Evolutionary conservation across 2,329 filamentous ascomycete genomes (phyloP).

Genomic region (Arthroderma sp.): DNA sequence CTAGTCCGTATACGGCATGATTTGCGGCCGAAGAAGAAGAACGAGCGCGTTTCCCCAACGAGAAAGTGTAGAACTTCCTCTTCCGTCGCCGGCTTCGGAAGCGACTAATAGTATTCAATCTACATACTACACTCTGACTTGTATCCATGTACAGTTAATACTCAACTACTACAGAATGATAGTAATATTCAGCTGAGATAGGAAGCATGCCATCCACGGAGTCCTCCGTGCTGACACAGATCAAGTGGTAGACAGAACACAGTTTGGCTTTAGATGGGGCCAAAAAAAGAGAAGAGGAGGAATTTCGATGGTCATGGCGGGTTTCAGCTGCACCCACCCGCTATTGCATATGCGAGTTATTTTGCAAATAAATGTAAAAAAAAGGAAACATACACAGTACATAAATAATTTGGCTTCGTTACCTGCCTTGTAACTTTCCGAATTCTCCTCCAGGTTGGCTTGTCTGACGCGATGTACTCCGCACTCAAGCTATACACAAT

Average conservation of each 20-base stretch:
- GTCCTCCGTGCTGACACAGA: background rate
- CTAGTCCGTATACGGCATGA: too few species aligned
- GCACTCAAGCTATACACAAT: too few species aligned
- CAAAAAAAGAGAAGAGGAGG: background rate
- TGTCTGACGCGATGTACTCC: too few species aligned
- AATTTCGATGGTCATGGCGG: slow-evolving; percentile 8
- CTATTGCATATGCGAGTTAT: slow-evolving; percentile 18
- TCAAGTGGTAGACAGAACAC: background rate
- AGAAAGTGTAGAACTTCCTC: too few species aligned
- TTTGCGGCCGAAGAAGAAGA: too few species aligned
- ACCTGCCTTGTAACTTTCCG: too few species aligned
- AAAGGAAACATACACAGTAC: background rate
- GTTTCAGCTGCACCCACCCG: slow-evolving; percentile 18
- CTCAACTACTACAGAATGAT: background rate
- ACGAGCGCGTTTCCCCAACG: too few species aligned
- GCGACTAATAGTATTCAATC: too few species aligned
- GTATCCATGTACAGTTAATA: background rate
- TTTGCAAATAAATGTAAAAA: slow-evolving; percentile 2
- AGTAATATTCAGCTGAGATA: background rate
- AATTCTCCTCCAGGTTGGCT: too few species aligned
- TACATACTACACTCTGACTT: too few species aligned
- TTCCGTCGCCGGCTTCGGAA: too few species aligned
- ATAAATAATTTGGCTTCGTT: too few species aligned
- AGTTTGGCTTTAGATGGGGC: background rate
- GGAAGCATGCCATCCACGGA: background rate